Evolutionary conservation across 1,284 basidiomycete genomes (phyloP).

Genomic region (Sanghuangporus baumii): DNA sequence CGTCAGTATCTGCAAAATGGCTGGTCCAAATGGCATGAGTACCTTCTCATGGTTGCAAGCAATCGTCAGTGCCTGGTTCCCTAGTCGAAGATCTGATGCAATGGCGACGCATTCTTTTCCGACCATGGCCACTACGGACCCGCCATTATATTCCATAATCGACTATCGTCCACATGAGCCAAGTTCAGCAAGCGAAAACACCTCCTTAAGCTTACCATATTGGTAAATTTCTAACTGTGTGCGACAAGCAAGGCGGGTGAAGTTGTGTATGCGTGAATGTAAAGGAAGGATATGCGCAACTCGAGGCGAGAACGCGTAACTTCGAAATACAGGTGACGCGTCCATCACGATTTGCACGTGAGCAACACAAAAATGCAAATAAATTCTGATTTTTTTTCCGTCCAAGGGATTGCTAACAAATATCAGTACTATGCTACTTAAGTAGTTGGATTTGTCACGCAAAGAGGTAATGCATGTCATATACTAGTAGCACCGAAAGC

Average conservation of each 20-base stretch:
- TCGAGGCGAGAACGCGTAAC: not conserved
- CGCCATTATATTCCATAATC: conserved; percentile 88
- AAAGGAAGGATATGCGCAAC: not conserved
- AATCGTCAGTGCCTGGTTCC: conserved; percentile 85
- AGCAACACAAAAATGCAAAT: not conserved
- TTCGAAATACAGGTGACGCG: not conserved
- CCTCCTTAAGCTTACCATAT: not conserved
- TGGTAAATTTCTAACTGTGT: not conserved
- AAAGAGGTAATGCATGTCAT: too few species aligned
- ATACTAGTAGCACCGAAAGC: too few species aligned
- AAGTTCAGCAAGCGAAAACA: not conserved
- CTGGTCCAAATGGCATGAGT: not conserved
- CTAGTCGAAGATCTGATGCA: conserved; percentile 91
- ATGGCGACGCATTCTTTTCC: conserved; percentile 99
- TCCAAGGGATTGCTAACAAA: too few species aligned
- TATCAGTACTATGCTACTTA: too few species aligned
- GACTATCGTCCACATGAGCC: conserved; percentile 42
- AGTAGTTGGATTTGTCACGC: too few species aligned
- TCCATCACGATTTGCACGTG: not conserved
- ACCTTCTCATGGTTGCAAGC: conserved; percentile 96
- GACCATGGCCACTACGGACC: conserved; percentile 98
- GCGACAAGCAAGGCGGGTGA: not conserved
- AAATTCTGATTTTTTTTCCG: too few species aligned
- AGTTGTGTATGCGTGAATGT: not conserved
- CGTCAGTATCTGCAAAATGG: not conserved